A percentile compares a stretch with the other conserved stretches of the same genome.
phyloP scores from a whole-genome alignment of 2,329 filamentous ascomycete species.

The Metarhizium humberi region DNA sequence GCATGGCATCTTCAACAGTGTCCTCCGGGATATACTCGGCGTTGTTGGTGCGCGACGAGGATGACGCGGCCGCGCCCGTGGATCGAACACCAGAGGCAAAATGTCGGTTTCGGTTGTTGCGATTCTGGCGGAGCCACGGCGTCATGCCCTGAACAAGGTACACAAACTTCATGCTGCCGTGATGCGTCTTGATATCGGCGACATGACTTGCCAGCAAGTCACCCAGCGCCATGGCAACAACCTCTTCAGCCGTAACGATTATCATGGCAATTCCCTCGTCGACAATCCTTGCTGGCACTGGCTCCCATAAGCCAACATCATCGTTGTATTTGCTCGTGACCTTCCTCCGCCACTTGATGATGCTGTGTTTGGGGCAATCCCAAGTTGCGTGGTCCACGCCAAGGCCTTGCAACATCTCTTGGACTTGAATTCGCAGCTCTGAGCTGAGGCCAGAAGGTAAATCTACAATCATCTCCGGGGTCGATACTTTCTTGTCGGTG shows the following conservation, averaged over 20 bases:
- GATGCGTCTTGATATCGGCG: conserved; percentile 40
- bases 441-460: conserved; percentile 48
- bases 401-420: conserved; percentile 40
- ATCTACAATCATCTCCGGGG: conserved; percentile 69
- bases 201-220: conserved; percentile 51
- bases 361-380: conserved; percentile 36
- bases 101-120: conserved; percentile 55
- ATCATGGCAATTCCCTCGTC: conserved; percentile 54
- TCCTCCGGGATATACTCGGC: conserved; percentile 55
- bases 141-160: conserved; percentile 65
- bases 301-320: conserved; percentile 54
- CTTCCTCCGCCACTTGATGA: conserved; percentile 62
- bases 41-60: conserved; percentile 18
- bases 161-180: conserved; percentile 45
- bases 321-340: conserved; percentile 54
- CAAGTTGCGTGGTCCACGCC: conserved; percentile 36
- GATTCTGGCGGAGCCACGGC: conserved; percentile 59
- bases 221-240: conserved; percentile 50
- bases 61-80: conserved; percentile 18
- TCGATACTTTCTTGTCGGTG: conserved; percentile 63
- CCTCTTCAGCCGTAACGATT: conserved; percentile 52
- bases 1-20: conserved; percentile 58
- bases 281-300: conserved; percentile 39
- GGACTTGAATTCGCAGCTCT: conserved; percentile 33
- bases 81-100: conserved; percentile 56